phyloP scores from a whole-genome alignment of 1,139 yeast genomes.

The Scheffersomyces stambukii region DNA sequence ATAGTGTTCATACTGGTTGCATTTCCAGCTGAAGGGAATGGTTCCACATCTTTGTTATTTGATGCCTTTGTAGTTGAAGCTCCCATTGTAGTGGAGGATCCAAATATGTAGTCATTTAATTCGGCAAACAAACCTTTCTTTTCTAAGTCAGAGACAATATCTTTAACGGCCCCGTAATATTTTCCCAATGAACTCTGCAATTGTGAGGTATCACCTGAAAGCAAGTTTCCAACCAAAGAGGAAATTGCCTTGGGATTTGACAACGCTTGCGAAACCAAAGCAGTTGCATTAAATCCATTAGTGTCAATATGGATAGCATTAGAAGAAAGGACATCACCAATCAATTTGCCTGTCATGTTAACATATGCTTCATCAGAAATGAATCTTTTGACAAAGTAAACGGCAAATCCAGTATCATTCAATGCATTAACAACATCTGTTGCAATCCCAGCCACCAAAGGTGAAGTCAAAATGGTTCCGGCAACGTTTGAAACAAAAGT shows the following conservation, averaged over 20 bases:
- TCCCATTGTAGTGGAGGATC: conserved; percentile 11
- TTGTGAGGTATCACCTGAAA: conserved; percentile 14
- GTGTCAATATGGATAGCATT: conserved; percentile 23
- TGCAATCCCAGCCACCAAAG: conserved; percentile 22
- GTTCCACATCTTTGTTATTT: conserved; percentile 5
- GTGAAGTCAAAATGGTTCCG: conserved; percentile 26
- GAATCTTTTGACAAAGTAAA: conserved; percentile 33
- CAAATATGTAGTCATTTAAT: conserved; percentile 35
- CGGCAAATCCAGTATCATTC: conserved; percentile 42
- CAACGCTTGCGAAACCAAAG: conserved; percentile 21
- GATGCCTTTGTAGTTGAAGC: conserved; percentile 4
- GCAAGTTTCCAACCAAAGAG: conserved; percentile 18
- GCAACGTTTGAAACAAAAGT: conserved; percentile 28
- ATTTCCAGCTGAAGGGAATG: conserved; percentile 3
- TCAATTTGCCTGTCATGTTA: conserved; percentile 32
- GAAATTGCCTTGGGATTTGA: conserved; percentile 23
- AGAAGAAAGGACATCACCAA: conserved; percentile 21
- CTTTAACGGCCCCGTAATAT: conserved; percentile 29
- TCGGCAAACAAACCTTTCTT: conserved; percentile 35
- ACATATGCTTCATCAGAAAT: conserved; percentile 33
- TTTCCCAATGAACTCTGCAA: conserved; percentile 17
- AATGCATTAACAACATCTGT: conserved; percentile 31
- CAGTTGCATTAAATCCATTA: conserved; percentile 23
- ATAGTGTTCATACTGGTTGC: conserved; percentile 1
- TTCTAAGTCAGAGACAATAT: conserved; percentile 32